These are phyloP conservation scores for Lactarius hengduanensis DNA, from an alignment of 768 basidiomycete genomes.

Conservation along the genomic window DNA sequence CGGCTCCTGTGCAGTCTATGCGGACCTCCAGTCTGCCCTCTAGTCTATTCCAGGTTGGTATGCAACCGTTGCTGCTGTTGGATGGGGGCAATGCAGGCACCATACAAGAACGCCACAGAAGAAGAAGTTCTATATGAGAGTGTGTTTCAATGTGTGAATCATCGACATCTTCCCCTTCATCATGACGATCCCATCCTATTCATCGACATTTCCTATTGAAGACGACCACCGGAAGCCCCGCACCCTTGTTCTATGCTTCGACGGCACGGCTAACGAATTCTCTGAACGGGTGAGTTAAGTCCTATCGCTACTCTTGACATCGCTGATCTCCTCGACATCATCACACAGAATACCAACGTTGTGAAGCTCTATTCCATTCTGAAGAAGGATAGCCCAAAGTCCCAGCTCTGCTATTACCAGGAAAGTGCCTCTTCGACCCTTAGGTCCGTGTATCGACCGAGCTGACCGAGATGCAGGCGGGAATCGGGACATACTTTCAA, in stretches of 20 bases:
- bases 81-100: background rate
- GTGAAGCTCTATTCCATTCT: constrained; percentile 69
- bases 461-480: constrained; percentile 6
- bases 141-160: background rate
- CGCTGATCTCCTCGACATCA: background rate
- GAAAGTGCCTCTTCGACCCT: background rate
- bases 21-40: background rate
- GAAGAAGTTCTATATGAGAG: background rate
- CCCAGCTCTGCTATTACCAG: constrained; percentile 21
- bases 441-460: background rate
- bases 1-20: background rate
- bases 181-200: background rate
- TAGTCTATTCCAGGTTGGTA: background rate
- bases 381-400: constrained; percentile 48
- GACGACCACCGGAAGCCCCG: constrained; percentile 33
- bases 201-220: background rate
- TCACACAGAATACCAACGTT: constrained; percentile 59
- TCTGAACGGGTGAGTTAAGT: background rate
- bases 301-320: background rate
- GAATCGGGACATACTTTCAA: constrained; percentile 17
- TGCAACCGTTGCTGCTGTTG: background rate
- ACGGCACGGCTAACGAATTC: constrained; percentile 59
- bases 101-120: background rate
- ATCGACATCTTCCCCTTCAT: background rate
- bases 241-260: constrained; percentile 64